Evolutionary conservation across 805 yeast genomes (phyloP), one percentile per base, ranked within the genome.

Genomic region (Kodamaea laetipori): DNA sequence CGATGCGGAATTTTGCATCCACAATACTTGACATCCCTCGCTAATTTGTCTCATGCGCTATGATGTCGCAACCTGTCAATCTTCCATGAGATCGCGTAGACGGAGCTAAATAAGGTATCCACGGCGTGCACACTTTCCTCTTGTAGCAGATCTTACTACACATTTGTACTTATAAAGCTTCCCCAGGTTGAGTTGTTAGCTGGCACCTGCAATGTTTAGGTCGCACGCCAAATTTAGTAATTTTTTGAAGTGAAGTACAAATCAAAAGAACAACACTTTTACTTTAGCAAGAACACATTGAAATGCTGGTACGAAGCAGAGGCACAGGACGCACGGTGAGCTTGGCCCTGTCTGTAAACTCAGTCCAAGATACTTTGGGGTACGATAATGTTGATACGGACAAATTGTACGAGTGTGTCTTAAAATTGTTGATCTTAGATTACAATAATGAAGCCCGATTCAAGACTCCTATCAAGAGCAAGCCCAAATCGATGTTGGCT

Each of bases 401-500:
- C 18, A 67, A 63, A 23, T 61, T 80, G 3, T 83, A 84, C 51
- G 71, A 72, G 37, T 69, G 76, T 23, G 71, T 82, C 1, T 55
- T 84, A 36, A 80, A 81, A 52, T 61, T 81, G 5, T 57, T 83
- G 2, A 59, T 85, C 9, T 57, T 85, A 13, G 84, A 80, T 37
- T 82, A 84, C 53, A 64, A 77, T 42, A 78, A 74, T 45, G 88
- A 82, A 58, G 86, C 86, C 2, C 61, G 88, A 27, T 84, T 82
- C 63, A 61, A 73, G 40, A 69, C 65, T 11, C 67, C 66, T 18
- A 37, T 57, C 2, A 28, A 31, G 10, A 24, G 34, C n/a, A 45
- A 24, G 16, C 39, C 50, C 9, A 21, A 41, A 8, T 43, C 39
- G 6, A 25, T 32, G 8, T 35, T 36, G 26, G 18, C 39, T 2